phyloP scores from a whole-genome alignment of 2,329 filamentous ascomycete species.

The Cercospora sp. region DNA sequence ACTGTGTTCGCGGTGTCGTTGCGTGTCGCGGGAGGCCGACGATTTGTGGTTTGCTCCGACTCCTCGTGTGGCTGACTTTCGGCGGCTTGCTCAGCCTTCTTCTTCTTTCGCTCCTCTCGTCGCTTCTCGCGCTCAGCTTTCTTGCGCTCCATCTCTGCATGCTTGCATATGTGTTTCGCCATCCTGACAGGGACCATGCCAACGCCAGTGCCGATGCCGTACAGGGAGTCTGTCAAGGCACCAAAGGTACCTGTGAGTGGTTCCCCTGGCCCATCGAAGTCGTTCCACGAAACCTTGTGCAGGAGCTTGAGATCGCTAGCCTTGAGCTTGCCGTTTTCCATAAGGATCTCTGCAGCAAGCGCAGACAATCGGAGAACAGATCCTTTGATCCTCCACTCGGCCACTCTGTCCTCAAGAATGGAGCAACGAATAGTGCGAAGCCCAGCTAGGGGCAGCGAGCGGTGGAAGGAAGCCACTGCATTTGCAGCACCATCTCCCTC shows the following conservation, averaged over 20 bases:
- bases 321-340: slow-evolving; percentile 60
- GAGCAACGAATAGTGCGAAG: slow-evolving; percentile 62
- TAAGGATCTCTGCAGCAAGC: slow-evolving; percentile 65
- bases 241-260: slow-evolving; percentile 67
- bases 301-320: slow-evolving; percentile 66
- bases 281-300: slow-evolving; percentile 68
- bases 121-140: slow-evolving; percentile 43
- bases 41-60: not conserved
- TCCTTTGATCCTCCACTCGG: slow-evolving; percentile 66
- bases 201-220: slow-evolving; percentile 62
- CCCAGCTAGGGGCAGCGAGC: slow-evolving; percentile 54
- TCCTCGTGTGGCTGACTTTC: too few relatives aligned
- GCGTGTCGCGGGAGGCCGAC: slow-evolving; percentile 25
- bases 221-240: slow-evolving; percentile 60
- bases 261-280: slow-evolving; percentile 74
- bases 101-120: slow-evolving; percentile 32
- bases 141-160: slow-evolving; percentile 54
- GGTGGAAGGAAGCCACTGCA: slow-evolving; percentile 67
- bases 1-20: slow-evolving; percentile 32
- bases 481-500: slow-evolving; percentile 70
- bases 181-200: slow-evolving; percentile 64
- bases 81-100: slow-evolving; percentile 20
- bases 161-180: slow-evolving; percentile 58
- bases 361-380: slow-evolving; percentile 62
- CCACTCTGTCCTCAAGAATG: slow-evolving; percentile 62